Base-by-base conservation (phyloP, 208 protist genomes). In the Trypanosoma scelopori region DNA sequence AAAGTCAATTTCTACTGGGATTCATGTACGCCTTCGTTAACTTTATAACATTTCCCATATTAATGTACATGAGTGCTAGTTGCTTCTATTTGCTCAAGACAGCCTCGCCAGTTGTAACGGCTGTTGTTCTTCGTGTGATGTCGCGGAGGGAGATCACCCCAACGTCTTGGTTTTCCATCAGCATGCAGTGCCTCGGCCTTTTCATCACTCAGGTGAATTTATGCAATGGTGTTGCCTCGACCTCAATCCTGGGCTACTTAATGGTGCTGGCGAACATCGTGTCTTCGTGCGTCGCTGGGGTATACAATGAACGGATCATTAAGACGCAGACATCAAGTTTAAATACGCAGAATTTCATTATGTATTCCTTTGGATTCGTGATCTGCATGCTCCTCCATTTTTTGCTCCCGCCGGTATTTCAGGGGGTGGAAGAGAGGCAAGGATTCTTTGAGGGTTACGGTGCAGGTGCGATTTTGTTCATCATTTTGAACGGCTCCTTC, bases 231-330 rank as follows among this genome's bases (percentile, higher is more conserved):
- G 18, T 23, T 5, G 23, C 51, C 37, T 5, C 41, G 5, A n/a
- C 45, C 28, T 23, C 51, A 23, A 5, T n/a, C 0, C n/a, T 58
- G 27, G 63, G 48, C 16, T 69, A 69, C 50, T 25, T 47, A 22
- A 23, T 69, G 3, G 28, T 61, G 22, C 7, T 23, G 16, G 18
- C 52, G 1, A 69, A 69, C 30, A 15, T 69, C 11, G 30, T 47
- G 18, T 49, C n/a, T 30, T 69, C 63, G 0, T 69, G 63, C 37
- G 15, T 53, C 7, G 63, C 63, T 43, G 63, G 63, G 3, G 63
- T 69, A 30, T 69, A 58, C 37, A 69, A 69, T 58, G 63, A 69
- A 50, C 18, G 45, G 2, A 57, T 69, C 12, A 69, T 69, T 22
- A 69, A 69, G 37, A 69, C n/a, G 5, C 43, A 69, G 2, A 0